Base-by-base conservation (phyloP, 2,329 filamentous ascomycete species). In the Xylariaceae sp. region DNA sequence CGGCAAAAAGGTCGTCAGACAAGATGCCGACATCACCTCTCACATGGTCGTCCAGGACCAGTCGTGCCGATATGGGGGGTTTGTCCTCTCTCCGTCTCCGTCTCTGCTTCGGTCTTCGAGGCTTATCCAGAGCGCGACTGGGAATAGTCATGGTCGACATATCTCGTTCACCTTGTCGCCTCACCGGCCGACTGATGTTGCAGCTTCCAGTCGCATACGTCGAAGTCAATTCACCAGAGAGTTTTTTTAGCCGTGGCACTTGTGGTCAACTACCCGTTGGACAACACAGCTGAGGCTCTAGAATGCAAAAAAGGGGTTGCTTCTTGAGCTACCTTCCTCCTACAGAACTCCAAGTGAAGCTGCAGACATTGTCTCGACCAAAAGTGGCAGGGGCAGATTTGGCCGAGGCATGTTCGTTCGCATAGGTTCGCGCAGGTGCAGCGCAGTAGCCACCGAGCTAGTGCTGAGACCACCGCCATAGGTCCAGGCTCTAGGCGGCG, bases 1-100 rank as follows among this genome's bases (percentile, higher is more conserved):
- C 85, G 32, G 74, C 70, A 55, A 89, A 88, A 36, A 98, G 72
- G 61, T 95, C 88, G 54, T 88, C 83, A 9, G 90, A 95, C 37
- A 97, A 65, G 48, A 92, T 76, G 47, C 88, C 92, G 46, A 89
- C 74, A 58, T 95, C 87, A 37, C 86, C 87, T 64, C 83, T 86
- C 54, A 94, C 73, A 60, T 85, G 83, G 58, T 88, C 85, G 62
- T 95, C 88, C 40, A 96, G 77, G 26, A 94, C 75, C 35, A 97
- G 71, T 41, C 85, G 81, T 40, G 88, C 89, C 42, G 85, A 75
- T 42, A 94, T 73, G 30, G 89, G 75, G 6, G 84, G 74, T 61
- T 85, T 88, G 60, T 92, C 78, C 50, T 78, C 70, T 38, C 76
- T 68, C 35, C 77, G 70, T 47, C 77, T 68, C 41, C 75, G 67